A percentile compares a stretch with the other conserved stretches of the same genome.
Conservation (phyloP, 2,329 filamentous ascomycete genomes). For the Spiromastix sp. region DNA sequence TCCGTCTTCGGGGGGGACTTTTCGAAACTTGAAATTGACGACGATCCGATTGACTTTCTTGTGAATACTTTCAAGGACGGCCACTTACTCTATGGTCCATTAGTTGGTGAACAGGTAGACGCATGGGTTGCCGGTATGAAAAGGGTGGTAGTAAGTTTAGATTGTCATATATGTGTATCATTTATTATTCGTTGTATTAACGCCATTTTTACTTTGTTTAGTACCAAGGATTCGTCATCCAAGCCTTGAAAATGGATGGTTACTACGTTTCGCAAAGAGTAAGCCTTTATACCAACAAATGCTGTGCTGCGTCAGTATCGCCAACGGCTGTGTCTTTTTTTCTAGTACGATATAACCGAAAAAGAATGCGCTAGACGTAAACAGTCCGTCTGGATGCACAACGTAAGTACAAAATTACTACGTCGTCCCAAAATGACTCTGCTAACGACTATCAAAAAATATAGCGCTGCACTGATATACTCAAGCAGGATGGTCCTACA, state of each 20-base stretch:
- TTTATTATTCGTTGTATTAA: background rate
- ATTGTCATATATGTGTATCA: background rate
- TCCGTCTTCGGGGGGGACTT: constrained; percentile 3
- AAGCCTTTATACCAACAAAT: background rate
- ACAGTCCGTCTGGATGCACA: background rate
- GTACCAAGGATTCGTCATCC: constrained; percentile 5
- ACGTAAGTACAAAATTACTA: constrained; percentile 4
- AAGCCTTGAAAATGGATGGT: background rate
- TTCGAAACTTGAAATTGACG: background rate
- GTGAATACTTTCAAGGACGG: background rate
- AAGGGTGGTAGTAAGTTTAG: constrained; percentile 3
- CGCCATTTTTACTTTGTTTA: background rate
- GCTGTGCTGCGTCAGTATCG: background rate
- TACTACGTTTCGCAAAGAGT: constrained; percentile 4
- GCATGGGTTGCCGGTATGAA: background rate
- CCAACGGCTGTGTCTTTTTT: background rate
- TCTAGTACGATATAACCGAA: constrained; percentile 1
- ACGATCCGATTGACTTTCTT: background rate
- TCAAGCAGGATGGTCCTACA: background rate
- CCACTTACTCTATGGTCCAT: background rate
- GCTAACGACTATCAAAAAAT: too few species aligned
- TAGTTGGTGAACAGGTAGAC: background rate
- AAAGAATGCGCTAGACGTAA: constrained; percentile 1
- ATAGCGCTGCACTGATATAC: constrained; percentile 2
- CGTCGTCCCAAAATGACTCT: background rate